Evolutionary conservation across 2,329 filamentous ascomycete genomes (phyloP).

Genomic region (Phaeosphaeriaceae sp.): DNA sequence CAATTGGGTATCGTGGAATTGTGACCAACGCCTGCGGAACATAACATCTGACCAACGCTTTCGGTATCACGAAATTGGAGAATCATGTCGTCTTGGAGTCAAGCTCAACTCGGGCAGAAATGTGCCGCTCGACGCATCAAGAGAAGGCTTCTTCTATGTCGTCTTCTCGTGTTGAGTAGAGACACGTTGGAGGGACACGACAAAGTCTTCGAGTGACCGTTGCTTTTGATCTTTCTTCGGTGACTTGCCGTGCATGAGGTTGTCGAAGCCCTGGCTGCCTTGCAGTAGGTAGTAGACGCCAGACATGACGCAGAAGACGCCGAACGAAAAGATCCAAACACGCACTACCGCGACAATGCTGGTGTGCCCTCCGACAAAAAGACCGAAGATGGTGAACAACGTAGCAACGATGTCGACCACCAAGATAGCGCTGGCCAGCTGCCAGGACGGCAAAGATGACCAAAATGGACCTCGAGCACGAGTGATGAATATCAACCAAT

Average conservation of each 20-base stretch:
- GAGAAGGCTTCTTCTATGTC: conserved; percentile 59
- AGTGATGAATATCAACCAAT: conserved; percentile 97
- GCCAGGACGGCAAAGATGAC: conserved; percentile 88
- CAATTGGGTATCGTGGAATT: background rate
- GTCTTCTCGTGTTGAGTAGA: conserved; percentile 93
- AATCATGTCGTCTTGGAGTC: background rate
- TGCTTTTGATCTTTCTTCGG: conserved; percentile 84
- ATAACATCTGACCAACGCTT: background rate
- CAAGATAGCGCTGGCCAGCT: conserved; percentile 79
- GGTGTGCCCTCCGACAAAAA: conserved; percentile 75
- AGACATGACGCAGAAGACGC: conserved; percentile 85
- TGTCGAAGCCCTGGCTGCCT: conserved; percentile 82
- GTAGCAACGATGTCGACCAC: conserved; percentile 85
- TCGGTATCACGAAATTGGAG: background rate
- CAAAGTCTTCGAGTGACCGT: conserved; percentile 86
- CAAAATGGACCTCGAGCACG: conserved; percentile 92
- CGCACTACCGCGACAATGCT: conserved; percentile 85
- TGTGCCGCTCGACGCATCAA: background rate
- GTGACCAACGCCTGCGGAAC: background rate
- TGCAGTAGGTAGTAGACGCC: conserved; percentile 81
- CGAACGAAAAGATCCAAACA: conserved; percentile 91
- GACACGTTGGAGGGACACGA: conserved; percentile 88
- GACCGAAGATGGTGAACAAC: conserved; percentile 85
- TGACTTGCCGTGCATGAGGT: conserved; percentile 91
- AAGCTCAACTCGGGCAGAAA: background rate